These are phyloP conservation scores for Rhodotorula sp. DNA, from an alignment of 1,284 basidiomycete genomes.

Conservation along the genomic window DNA sequence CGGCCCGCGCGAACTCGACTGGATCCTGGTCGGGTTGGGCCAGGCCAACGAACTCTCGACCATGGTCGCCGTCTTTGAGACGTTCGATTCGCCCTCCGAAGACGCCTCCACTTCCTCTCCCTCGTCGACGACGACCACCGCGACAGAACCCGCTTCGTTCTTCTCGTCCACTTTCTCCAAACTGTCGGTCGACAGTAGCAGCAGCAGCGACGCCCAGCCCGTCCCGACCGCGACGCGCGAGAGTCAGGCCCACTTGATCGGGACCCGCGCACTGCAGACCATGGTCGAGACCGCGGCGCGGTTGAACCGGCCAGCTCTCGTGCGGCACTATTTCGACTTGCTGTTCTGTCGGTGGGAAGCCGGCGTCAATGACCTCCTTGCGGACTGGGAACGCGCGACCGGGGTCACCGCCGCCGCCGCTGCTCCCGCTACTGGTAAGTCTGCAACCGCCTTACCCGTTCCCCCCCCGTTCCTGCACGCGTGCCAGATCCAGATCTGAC, in stretches of 20 bases:
- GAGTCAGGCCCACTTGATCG: conserved; percentile 26
- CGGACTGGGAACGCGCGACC: conserved; percentile 18
- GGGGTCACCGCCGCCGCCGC: neutral
- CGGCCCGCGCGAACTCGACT: conserved; percentile 26
- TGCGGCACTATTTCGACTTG: conserved; percentile 36
- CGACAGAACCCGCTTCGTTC: neutral
- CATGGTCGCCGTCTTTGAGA: conserved; percentile 37
- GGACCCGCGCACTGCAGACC: conserved; percentile 25
- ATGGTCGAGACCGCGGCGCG: conserved; percentile 28
- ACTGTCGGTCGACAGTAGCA: conserved; percentile 14
- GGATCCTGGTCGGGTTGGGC: conserved; percentile 28
- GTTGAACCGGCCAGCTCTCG: conserved; percentile 14
- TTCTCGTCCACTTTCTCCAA: conserved; percentile 25
- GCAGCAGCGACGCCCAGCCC: neutral
- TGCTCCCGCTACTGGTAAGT: neutral
- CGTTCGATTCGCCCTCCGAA: conserved; percentile 25
- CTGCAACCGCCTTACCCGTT: too few relatives aligned
- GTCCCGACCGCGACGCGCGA: neutral
- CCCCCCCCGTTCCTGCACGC: too few relatives aligned
- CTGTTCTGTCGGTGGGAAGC: conserved; percentile 29
- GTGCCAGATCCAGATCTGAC: too few relatives aligned
- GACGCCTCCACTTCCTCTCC: neutral
- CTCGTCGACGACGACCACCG: neutral
- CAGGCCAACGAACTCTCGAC: conserved; percentile 26
- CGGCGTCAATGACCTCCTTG: conserved; percentile 10